Evolutionary conservation across 228 moss, liverwort and hornwort species (phyloP).

Genomic region (Sphagnum fallax): DNA sequence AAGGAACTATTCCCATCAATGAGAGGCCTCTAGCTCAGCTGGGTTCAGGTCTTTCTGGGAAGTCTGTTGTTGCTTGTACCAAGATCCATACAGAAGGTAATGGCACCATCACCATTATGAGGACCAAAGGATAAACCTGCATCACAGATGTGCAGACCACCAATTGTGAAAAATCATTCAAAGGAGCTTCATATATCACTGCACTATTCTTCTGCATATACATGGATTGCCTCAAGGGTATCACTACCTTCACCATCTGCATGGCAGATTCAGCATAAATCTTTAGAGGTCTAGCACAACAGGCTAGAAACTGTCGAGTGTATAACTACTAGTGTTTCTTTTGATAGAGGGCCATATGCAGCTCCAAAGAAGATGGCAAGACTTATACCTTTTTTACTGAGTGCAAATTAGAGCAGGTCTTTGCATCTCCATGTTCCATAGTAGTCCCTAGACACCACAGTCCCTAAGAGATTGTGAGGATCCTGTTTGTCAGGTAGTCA

Average conservation of each 20-base stretch:
- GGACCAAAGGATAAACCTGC: conserved; percentile 39
- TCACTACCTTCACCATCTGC: conserved; percentile 19
- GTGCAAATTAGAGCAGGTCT: conserved; percentile 34
- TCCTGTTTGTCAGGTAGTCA: no score
- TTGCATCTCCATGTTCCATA: conserved; percentile 2
- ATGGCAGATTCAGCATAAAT: conserved; percentile 17
- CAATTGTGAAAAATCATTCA: not conserved
- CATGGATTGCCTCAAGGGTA: conserved; percentile 10
- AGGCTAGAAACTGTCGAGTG: conserved; percentile 33
- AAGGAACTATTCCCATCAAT: conserved; percentile 26
- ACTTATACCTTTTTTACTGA: conserved; percentile 21
- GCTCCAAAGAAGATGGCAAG: conserved; percentile 35
- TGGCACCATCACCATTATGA: conserved; percentile 66
- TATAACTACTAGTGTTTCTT: conserved; percentile 34
- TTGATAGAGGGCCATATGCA: conserved; percentile 16
- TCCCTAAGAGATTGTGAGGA: no score
- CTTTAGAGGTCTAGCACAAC: conserved; percentile 20
- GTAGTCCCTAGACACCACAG: not conserved
- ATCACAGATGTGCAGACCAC: not conserved
- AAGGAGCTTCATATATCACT: not conserved
- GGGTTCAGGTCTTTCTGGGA: conserved; percentile 66
- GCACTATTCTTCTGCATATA: conserved; percentile 2
- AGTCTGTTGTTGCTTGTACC: conserved; percentile 58
- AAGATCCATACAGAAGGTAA: conserved; percentile 64
- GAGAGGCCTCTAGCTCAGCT: conserved; percentile 41